These are phyloP conservation scores for Cudoniella acicularis DNA, from an alignment of 495 filamentous ascomycete genomes.

Conservation along the genomic window DNA sequence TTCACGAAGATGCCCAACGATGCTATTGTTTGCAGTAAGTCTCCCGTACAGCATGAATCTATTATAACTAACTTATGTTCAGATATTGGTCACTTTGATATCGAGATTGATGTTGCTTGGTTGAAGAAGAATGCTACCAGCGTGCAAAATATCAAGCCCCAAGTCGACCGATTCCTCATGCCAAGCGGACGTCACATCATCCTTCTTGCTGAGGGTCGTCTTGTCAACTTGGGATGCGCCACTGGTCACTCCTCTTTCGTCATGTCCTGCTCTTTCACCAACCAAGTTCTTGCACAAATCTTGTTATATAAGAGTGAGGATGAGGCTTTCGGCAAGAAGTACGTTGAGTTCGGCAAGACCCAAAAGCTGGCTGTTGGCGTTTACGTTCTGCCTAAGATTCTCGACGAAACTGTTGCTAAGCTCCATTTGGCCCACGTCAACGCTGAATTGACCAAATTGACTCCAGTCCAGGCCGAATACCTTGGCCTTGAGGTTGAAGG, in stretches of 20 bases:
- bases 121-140: slow-evolving; percentile 90
- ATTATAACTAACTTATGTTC: slow-evolving; percentile 2
- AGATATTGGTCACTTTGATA: slow-evolving; percentile 99
- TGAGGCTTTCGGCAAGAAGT: slow-evolving; percentile 82
- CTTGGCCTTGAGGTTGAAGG: slow-evolving; percentile 78
- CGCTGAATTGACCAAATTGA: slow-evolving; percentile 84
- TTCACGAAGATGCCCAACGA: slow-evolving; percentile 98
- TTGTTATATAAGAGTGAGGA: slow-evolving; percentile 94
- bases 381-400: slow-evolving; percentile 96
- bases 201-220: slow-evolving; percentile 94
- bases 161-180: slow-evolving; percentile 97
- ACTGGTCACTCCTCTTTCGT: slow-evolving; percentile 99
- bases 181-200: slow-evolving; percentile 93
- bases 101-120: slow-evolving; percentile 99
- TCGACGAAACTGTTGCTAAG: slow-evolving; percentile 95
- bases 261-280: slow-evolving; percentile 99
- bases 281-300: slow-evolving; percentile 99
- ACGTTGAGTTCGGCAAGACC: slow-evolving; percentile 90
- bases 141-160: slow-evolving; percentile 98
- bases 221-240: slow-evolving; percentile 98
- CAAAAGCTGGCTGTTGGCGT: slow-evolving; percentile 86
- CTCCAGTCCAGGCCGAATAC: slow-evolving; percentile 87
- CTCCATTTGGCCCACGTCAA: slow-evolving; percentile 94
- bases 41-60: not conserved
- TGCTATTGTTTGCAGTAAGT: slow-evolving; percentile 97